Evolutionary conservation across 768 basidiomycete species (phyloP), one percentile per base, ranked within the genome.

Genomic region (Lactifluus volemus): DNA sequence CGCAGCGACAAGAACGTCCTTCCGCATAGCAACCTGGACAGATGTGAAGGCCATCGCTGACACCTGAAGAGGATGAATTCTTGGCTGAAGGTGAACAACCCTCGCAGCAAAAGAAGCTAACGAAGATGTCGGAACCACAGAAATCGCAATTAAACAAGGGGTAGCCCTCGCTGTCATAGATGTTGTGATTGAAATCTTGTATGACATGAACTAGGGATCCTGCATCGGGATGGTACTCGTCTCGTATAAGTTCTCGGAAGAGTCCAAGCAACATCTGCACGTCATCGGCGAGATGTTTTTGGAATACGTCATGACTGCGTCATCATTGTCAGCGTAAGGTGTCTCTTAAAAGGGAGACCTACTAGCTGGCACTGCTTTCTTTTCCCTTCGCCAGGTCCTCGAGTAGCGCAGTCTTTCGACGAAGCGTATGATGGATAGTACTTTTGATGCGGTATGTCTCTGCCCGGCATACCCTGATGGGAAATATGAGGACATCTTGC

Each of bases 71-170:
- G 11, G 36, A 19, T 29, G 56, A 7, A 10, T 67, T 66, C 17
- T 60, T 67, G 5, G 63, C 59, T 10, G 52, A 49, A 49, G 38
- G 38, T 21, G 57, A 51, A 61, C 88, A 88, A 0, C 65, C 60
- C 1, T 69, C 68, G 68, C 90, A 92, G 69, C 88, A 84, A 63
- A 92, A 88, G 69, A 84, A 91, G 62, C 85, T 84, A 64, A 89
- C 84, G 65, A 92, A 92, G 61, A 93, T 81, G 67, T 93, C 91
- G 3, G 81, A 81, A 17, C 83, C 84, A 67, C 91, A 93, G 69
- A 89, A 92, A 68, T 92, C 89, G 67, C 91, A 92, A 8, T 67
- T 73, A 39, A 81, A 75, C 42, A 49, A 65, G 49, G 50, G 55
- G 57, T 55, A 64, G n/a, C 62, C 55, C 5, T 47, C 39, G 48